Evolutionary conservation across 495 filamentous ascomycete genomes (phyloP).

Genomic region (Bacidia gigantensis): DNA sequence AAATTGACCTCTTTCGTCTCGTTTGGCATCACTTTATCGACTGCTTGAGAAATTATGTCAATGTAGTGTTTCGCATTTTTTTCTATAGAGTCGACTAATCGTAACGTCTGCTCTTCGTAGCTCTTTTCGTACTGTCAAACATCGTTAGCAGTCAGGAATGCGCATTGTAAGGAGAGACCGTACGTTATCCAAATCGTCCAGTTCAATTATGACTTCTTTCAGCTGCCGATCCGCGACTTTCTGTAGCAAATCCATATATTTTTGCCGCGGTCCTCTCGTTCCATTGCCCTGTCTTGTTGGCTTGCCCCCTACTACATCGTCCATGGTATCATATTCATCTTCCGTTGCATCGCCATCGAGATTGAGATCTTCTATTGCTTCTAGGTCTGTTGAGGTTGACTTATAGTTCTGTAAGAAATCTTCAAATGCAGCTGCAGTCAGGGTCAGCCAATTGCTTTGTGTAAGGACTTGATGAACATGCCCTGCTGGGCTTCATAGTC

Average conservation of each 20-base stretch:
- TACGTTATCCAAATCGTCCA: conserved; percentile 74
- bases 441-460: conserved; percentile 8
- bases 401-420: conserved; percentile 84
- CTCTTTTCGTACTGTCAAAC: conserved; percentile 54
- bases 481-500: conserved; percentile 77
- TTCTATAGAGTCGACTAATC: conserved; percentile 73
- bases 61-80: conserved; percentile 90
- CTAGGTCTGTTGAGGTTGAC: conserved; percentile 52
- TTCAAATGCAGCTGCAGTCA: conserved; percentile 51
- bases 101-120: conserved; percentile 46
- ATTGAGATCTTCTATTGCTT: conserved; percentile 70
- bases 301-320: conserved; percentile 56
- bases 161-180: conserved; percentile 17
- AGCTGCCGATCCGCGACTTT: conserved; percentile 67
- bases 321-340: conserved; percentile 92
- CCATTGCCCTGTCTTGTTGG: conserved; percentile 28
- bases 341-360: conserved; percentile 80
- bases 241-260: conserved; percentile 86
- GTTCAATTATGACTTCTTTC: conserved; percentile 66
- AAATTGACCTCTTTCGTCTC: conserved; percentile 72
- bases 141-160: not conserved
- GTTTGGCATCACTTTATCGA: conserved; percentile 74
- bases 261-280: conserved; percentile 48
- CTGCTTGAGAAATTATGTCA: conserved; percentile 75
- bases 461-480: conserved; percentile 23